phyloP scores from a whole-genome alignment of 768 basidiomycete species.

The Lyophyllum semitale region DNA sequence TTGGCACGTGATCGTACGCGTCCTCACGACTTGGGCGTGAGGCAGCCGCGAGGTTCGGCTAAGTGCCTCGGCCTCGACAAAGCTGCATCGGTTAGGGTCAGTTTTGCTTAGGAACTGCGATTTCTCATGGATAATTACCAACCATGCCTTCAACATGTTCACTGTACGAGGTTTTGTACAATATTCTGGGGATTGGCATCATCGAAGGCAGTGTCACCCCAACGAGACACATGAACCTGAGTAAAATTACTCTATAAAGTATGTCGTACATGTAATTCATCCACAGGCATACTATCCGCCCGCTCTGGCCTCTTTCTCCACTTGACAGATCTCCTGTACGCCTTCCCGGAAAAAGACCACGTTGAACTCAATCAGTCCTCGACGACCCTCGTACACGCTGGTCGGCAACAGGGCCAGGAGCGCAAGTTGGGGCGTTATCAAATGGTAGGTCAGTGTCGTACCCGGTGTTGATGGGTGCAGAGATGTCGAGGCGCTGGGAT shows the following conservation, averaged over 20 bases:
- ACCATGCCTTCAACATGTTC: conserved; percentile 1
- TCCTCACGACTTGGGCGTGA: neutral
- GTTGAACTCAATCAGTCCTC: conserved; percentile 84
- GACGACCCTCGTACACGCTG: conserved; percentile 66
- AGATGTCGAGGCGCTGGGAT: conserved; percentile 68
- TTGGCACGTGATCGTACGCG: conserved; percentile 36
- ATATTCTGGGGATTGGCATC: conserved; percentile 12
- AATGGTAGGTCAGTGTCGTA: conserved; percentile 83
- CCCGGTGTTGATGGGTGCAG: conserved; percentile 60
- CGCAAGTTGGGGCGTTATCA: conserved; percentile 72
- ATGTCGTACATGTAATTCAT: neutral
- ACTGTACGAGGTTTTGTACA: neutral
- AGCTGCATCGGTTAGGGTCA: neutral
- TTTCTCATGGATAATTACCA: neutral
- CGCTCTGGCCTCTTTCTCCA: conserved; percentile 63
- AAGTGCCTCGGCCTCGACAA: neutral
- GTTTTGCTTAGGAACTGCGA: neutral
- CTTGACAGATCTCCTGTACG: conserved; percentile 77
- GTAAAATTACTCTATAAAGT: neutral
- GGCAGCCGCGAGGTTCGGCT: too few relatives aligned
- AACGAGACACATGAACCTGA: neutral
- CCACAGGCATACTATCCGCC: conserved; percentile 24
- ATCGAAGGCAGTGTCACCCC: neutral
- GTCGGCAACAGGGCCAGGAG: conserved; percentile 76
- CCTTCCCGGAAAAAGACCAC: conserved; percentile 85